Evolutionary conservation across 73 alveolate genomes (phyloP), one percentile per base, ranked within the genome.

Genomic region (Paramecium caudatum): DNA sequence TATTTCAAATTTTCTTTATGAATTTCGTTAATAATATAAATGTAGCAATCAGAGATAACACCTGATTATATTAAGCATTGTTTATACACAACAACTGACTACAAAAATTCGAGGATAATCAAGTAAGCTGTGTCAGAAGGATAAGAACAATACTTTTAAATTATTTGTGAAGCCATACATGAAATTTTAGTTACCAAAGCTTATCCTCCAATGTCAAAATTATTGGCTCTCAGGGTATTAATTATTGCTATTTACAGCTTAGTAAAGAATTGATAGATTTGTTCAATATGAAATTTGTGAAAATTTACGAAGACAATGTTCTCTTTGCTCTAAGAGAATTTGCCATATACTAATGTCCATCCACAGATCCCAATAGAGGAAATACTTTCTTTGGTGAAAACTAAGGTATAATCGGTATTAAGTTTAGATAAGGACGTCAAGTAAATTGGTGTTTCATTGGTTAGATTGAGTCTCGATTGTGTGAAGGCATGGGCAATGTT

Each of bases 151-250:
- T 10, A 17, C 23, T 55, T 55, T 55, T 37, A 55, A 19, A 55
- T 5, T 1, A 55, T 55, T 9, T 55, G 80, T 25, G 8, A 3
- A 9, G 30, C 80, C 0, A 55, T 55, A 2, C 23, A 55, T 27
- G 80, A 55, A 23, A 43, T 55, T 16, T 17, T 55, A 9, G 80
- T 27, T 21, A 4, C 41, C 0, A 49, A 17, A 6, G 13, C n/a
- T 27, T 10, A 55, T 55, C 21, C 83, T 65, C 83, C 83, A 4
- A 33, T 65, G 55, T 5, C 50, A 4, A 65, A 32, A 27, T 36
- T 65, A 12, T 65, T 33, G 6, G 83, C 83, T 15, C 3, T 65
- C 33, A 65, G 83, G 39, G 83, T 65, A 62, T 63, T 65, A 16
- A 12, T 2, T 32, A n/a, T 65, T 36, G 8, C 32, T 0, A 10